Percentiles rank a stretch among this genome's conserved stretches.
Evolutionary conservation across 768 basidiomycete genomes (phyloP).

Genomic region (Phylloporus arenicola): DNA sequence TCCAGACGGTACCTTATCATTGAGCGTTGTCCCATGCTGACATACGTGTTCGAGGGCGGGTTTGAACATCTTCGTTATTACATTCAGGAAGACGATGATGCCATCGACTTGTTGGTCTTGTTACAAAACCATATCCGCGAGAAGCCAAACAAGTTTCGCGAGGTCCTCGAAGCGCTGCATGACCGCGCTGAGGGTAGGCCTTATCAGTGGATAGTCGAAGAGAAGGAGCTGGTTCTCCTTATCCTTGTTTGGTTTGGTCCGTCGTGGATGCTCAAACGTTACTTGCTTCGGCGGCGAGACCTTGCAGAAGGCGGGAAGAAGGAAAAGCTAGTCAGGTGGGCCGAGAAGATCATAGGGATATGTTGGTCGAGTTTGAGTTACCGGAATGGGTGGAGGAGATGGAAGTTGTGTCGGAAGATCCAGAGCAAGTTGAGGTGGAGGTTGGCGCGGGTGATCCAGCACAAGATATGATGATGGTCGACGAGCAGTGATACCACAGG

Average conservation of each 20-base stretch:
- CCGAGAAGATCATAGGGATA: conserved; percentile 17
- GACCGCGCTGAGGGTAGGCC: conserved; percentile 18
- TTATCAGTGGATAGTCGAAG: conserved; percentile 24
- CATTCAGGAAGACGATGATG: conserved; percentile 23
- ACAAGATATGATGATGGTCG: conserved; percentile 8
- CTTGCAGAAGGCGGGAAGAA: conserved; percentile 14
- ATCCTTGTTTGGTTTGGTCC: conserved; percentile 18
- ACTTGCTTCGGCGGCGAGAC: conserved; percentile 21
- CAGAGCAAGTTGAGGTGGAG: neutral
- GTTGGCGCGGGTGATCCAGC: neutral
- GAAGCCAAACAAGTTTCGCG: conserved; percentile 18
- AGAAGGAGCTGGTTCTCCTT: conserved; percentile 20
- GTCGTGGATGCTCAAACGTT: conserved; percentile 26
- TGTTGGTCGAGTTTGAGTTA: conserved; percentile 15
- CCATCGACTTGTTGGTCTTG: conserved; percentile 17
- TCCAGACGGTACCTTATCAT: conserved; percentile 23
- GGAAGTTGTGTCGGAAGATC: conserved; percentile 2
- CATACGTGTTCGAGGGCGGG: conserved; percentile 26
- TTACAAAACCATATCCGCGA: conserved; percentile 18
- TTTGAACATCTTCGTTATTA: conserved; percentile 25
- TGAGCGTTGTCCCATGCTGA: conserved; percentile 24
- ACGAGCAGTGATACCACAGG: neutral
- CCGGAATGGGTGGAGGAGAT: conserved; percentile 8
- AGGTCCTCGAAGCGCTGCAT: conserved; percentile 23
- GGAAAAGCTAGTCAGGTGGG: conserved; percentile 11